Evolutionary conservation across 768 basidiomycete species (phyloP).

Genomic region (Lactarius pseudohatsudake): DNA sequence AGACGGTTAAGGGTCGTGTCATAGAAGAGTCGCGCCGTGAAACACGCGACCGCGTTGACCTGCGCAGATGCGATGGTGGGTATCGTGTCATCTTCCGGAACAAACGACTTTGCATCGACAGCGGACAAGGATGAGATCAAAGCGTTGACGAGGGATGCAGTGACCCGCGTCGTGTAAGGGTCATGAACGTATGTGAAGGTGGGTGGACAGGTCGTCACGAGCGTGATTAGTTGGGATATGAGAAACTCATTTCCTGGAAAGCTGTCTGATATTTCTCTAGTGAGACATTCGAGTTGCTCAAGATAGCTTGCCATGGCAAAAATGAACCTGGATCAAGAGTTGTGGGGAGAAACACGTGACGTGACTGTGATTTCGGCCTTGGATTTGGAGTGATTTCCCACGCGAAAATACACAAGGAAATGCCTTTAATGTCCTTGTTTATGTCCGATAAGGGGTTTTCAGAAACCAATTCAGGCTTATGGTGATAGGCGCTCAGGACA

Average conservation of each 20-base stretch:
- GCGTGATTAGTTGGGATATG: slow-evolving; percentile 31
- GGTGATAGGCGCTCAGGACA: slow-evolving; percentile 9
- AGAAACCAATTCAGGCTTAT: not conserved
- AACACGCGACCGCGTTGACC: slow-evolving; percentile 58
- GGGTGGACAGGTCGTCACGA: slow-evolving; percentile 46
- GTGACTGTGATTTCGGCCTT: no score
- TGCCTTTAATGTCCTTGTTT: not conserved
- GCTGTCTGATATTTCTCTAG: slow-evolving; percentile 21
- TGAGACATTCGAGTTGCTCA: slow-evolving; percentile 25
- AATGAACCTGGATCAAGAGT: not conserved
- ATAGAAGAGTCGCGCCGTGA: slow-evolving; percentile 62
- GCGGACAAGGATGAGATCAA: slow-evolving; percentile 36
- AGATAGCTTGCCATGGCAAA: slow-evolving; percentile 19
- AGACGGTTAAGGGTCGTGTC: slow-evolving; percentile 65
- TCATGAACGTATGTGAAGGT: slow-evolving; percentile 72
- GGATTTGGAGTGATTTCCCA: no score
- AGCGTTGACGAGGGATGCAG: slow-evolving; percentile 44
- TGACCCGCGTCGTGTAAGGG: slow-evolving; percentile 47
- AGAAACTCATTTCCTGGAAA: slow-evolving; percentile 33
- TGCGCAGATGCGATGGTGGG: slow-evolving; percentile 43
- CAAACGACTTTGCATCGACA: slow-evolving; percentile 10
- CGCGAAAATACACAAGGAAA: no score
- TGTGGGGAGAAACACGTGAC: slow-evolving; percentile 16
- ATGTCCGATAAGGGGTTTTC: not conserved
- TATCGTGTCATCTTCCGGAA: slow-evolving; percentile 8